Evolutionary conservation across 2,329 filamentous ascomycete genomes (phyloP).

Genomic region (Neospermospora avenae): DNA sequence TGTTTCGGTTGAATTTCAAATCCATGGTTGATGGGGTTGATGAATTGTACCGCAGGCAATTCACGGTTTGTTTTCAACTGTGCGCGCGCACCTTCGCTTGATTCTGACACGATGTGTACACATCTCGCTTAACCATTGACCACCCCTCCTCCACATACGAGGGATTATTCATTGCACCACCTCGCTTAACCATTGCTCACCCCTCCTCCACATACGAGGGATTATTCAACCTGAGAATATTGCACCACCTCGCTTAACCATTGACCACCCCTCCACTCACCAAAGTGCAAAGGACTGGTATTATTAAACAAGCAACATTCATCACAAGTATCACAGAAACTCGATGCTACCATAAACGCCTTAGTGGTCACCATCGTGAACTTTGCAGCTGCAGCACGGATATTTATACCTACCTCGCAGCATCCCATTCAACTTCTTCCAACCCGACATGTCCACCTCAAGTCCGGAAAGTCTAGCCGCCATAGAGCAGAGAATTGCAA

Average conservation of each 20-base stretch:
- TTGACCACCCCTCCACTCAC: not conserved
- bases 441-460: not conserved
- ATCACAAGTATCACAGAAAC: not conserved
- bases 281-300: not conserved
- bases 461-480: not conserved
- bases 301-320: not conserved
- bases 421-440: not conserved
- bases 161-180: not conserved
- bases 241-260: not conserved
- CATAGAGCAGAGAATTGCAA: not conserved
- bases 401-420: not conserved
- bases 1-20: not conserved
- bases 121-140: not conserved
- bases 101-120: not conserved
- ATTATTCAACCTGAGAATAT: not conserved
- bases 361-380: slow-evolving; percentile 16
- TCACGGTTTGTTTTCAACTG: not conserved
- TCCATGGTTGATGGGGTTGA: not conserved
- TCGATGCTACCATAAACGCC: not conserved
- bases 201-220: not conserved
- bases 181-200: not conserved
- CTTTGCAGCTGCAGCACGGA: not conserved
- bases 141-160: not conserved
- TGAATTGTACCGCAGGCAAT: not conserved
- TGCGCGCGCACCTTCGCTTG: not conserved